phyloP scores from a whole-genome alignment of 768 basidiomycete genomes.

The Kwoniella dejecticola region DNA sequence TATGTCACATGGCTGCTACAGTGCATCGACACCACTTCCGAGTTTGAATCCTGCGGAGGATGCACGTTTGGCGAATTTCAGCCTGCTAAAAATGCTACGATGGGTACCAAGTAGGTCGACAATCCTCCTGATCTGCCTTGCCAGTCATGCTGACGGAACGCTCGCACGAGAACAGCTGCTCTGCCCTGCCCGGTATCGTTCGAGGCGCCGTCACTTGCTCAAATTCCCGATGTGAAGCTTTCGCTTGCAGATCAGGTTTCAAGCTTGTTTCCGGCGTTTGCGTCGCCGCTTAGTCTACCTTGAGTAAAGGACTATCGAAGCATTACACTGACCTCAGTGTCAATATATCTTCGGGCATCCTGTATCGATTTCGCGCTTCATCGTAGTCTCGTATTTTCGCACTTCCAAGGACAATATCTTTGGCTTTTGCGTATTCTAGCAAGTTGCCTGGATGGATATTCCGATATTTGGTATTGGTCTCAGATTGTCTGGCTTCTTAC shows the following conservation, averaged over 20 bases:
- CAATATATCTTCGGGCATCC: no score
- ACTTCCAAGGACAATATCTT: no score
- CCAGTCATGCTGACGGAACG: no score
- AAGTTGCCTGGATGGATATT: no score
- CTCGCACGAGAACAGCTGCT: constrained; percentile 16
- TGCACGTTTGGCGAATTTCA: constrained; percentile 13
- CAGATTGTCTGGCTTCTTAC: no score
- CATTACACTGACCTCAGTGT: no score
- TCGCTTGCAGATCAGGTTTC: constrained; percentile 26
- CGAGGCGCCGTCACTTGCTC: constrained; percentile 22
- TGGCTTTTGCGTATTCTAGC: no score
- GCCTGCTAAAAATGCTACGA: neutral
- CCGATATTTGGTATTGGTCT: no score
- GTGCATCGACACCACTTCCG: constrained; percentile 17
- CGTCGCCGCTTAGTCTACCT: constrained; percentile 7
- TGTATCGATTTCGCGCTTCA: no score
- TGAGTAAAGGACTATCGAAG: no score
- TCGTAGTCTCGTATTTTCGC: no score
- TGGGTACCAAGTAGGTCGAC: constrained; percentile 16
- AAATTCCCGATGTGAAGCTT: constrained; percentile 18
- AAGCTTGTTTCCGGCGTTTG: constrained; percentile 13
- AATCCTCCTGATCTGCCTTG: neutral
- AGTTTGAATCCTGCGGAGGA: constrained; percentile 23
- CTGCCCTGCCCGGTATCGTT: constrained; percentile 12
- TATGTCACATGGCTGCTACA: neutral